A percentile compares a stretch with the other conserved stretches of the same genome.
phyloP scores from a whole-genome alignment of 495 filamentous ascomycete species.

The Hamigera avellanea region DNA sequence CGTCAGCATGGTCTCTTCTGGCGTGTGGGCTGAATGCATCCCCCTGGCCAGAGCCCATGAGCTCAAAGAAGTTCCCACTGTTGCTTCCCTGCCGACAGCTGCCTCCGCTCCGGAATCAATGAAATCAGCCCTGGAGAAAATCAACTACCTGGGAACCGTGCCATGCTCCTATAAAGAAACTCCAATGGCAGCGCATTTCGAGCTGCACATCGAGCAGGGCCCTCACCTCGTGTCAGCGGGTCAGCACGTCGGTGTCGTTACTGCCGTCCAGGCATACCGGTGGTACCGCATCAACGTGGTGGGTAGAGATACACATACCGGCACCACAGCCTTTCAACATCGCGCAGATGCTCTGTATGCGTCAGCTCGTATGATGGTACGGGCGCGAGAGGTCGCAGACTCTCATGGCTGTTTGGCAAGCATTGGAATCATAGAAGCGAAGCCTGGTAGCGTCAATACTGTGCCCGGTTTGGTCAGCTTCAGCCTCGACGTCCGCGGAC shows the following conservation, averaged over 20 bases:
- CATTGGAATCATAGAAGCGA: constrained; percentile 58
- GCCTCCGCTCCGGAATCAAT: constrained; percentile 47
- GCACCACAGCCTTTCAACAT: constrained; percentile 55
- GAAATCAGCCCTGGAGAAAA: constrained; percentile 55
- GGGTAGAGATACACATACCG: constrained; percentile 62
- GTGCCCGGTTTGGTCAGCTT: constrained; percentile 61
- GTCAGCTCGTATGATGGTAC: constrained; percentile 56
- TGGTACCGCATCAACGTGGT: constrained; percentile 59
- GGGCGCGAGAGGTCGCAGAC: constrained; percentile 50
- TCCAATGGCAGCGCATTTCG: constrained; percentile 72
- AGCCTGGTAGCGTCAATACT: constrained; percentile 62
- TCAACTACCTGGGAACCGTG: constrained; percentile 53
- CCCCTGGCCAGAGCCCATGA: constrained; percentile 50
- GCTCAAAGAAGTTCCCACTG: constrained; percentile 40
- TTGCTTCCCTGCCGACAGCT: constrained; percentile 32
- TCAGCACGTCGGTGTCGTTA: constrained; percentile 58
- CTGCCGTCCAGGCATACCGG: constrained; percentile 53
- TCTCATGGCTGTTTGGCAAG: constrained; percentile 47
- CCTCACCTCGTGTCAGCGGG: constrained; percentile 51
- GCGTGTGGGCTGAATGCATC: constrained; percentile 64
- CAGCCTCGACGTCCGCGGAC: constrained; percentile 59
- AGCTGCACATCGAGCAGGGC: constrained; percentile 76
- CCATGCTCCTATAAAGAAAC: constrained; percentile 47
- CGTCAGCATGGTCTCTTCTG: constrained; percentile 62
- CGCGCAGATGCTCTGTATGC: constrained; percentile 54